phyloP scores from a whole-genome alignment of 2,329 filamentous ascomycete species.

The Phialophora tarda region DNA sequence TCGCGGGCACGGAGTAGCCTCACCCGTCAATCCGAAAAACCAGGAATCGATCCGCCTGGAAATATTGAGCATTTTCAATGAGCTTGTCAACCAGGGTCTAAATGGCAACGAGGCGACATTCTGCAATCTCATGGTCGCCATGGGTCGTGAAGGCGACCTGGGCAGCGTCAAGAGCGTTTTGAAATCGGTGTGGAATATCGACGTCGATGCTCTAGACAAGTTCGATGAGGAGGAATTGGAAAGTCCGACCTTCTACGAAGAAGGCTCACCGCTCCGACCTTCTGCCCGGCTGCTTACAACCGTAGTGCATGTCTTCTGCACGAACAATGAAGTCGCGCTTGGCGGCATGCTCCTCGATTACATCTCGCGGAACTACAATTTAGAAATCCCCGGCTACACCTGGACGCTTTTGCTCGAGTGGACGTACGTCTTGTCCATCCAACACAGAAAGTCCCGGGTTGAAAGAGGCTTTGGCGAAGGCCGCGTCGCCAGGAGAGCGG shows the following conservation, averaged over 20 bases:
- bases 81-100: constrained; percentile 54
- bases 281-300: constrained; percentile 65
- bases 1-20: constrained; percentile 38
- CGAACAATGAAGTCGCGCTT: constrained; percentile 65
- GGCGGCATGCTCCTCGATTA: constrained; percentile 67
- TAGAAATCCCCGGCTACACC: constrained; percentile 62
- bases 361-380: constrained; percentile 63
- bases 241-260: constrained; percentile 50
- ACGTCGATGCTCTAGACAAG: constrained; percentile 51
- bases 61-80: constrained; percentile 51
- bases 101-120: constrained; percentile 60
- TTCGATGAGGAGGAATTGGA: constrained; percentile 44
- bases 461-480: constrained; percentile 46
- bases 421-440: constrained; percentile 63
- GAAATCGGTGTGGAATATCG: constrained; percentile 60
- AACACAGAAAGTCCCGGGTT: constrained; percentile 43
- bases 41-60: constrained; percentile 31
- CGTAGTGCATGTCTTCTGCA: constrained; percentile 72
- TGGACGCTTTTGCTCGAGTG: constrained; percentile 74
- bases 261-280: constrained; percentile 63
- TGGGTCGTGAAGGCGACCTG: constrained; percentile 59
- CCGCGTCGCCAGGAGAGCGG: constrained; percentile 50
- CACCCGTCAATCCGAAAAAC: constrained; percentile 23
- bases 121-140: constrained; percentile 59
- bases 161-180: constrained; percentile 55